Evolutionary conservation across 2,329 filamentous ascomycete species (phyloP), one percentile per base, ranked within the genome.

Genomic region (Botrytis medusae): DNA sequence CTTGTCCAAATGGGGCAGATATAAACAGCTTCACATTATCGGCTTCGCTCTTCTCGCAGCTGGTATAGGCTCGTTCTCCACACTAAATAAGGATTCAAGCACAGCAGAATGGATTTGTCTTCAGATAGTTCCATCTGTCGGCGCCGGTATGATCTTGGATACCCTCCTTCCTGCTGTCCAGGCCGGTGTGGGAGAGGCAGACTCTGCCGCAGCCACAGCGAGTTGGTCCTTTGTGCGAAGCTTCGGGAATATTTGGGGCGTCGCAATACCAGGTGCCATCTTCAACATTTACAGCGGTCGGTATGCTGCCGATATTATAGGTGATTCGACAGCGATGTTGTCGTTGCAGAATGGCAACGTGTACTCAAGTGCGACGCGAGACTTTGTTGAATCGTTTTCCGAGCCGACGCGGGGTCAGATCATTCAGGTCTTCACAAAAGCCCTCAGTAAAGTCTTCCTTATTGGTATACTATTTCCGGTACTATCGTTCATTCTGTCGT

Each of bases 111-210:
- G 84, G 84, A 81, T 84, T 0, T 76, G 81, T 65, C 82, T 85
- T 70, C 83, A 86, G 74, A 73, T 87, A 12, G 25, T 86, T 48
- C 78, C 77, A 1, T 82, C 82, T 0, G 54, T 82, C 8, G 86
- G 86, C 0, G 75, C 80, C 5, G 87, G 86, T 2, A 75, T 86
- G 4, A 73, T 84, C 16, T 79, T 86, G 40, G 79, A 83, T 1
- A 80, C 82, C 0, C 79, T 84, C 12, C 81, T 85, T 2, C 84
- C 85, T 0, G 83, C 85, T 0, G 79, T 85, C 22, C 82, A 84
- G 76, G 85, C 77, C 4, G 34, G 44, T 20, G 68, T 76, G 16
- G 34, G n/a, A 22, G 75, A 75, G 22, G 60, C 6, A 8, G 73
- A 75, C 40, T 34, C 69, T 12, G 75, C 74, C 10, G 44, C 61